Evolutionary conservation across 2,329 filamentous ascomycete species (phyloP), one percentile per base, ranked within the genome.

Genomic region (Scytalidium lignicola): DNA sequence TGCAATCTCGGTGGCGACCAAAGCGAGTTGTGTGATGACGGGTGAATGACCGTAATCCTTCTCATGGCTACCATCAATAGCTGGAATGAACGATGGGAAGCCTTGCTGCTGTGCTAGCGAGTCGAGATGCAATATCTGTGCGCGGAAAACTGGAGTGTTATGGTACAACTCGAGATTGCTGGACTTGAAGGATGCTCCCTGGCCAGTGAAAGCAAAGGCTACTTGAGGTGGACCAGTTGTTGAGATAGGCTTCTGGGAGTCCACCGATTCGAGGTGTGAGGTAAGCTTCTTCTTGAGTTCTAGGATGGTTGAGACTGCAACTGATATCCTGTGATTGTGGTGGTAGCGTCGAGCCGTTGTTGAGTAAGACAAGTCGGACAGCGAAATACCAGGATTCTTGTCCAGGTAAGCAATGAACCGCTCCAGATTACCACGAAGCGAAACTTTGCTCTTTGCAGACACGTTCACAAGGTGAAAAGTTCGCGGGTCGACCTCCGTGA

Each of bases 1-100:
- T 5, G 80, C 79, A 68, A 63, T 82, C 64, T 83, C 74, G 42
- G 80, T 72, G 49, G 73, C 75, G 43, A 67, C 68, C n/a, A 80
- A 65, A 1, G 73, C 76, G 8, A 82, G 70, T 62, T 83, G 79
- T 2, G 76, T 68, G 23, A 76, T 62, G 2, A 79, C 65, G 1
- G 78, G 76, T 7, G 74, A 75, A 20, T 26, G 23, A 78, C 6
- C 6, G 15, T 28, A 80, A 65, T 58, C 8, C 77, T 77, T 58
- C 81, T 77, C 17, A 59, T 62, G 21, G 39, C 21, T 44, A n/a
- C 47, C 71, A 44, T 73, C 67, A 21, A 76, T 70, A 19, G 75
- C 62, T 20, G 41, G 18, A 12, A 51, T 17, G 20, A 49, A 51
- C 12, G 22, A 39, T 2, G 43, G 42, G 21, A 48, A 51, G 10